Conservation (phyloP, 257 asterid genomes). For the Cruciata laevipes region DNA sequence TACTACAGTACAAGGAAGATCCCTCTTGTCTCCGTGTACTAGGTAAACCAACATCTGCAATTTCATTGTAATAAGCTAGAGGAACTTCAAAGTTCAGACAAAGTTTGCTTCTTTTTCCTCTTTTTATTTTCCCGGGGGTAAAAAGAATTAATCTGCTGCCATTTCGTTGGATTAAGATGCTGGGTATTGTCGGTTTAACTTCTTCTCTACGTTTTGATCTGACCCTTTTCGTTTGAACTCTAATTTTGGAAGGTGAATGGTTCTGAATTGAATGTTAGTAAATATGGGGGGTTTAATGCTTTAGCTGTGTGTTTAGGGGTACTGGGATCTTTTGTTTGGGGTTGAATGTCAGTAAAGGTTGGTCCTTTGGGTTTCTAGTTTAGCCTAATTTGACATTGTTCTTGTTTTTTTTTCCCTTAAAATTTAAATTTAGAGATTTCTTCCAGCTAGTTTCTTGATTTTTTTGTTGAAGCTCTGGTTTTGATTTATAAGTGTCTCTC, state of each 20-base stretch:
- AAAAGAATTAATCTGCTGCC: not conserved
- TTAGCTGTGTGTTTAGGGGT: not conserved
- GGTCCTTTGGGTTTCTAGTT: not conserved
- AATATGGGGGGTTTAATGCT: not conserved
- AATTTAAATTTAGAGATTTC: not conserved
- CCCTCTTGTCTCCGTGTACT: not conserved
- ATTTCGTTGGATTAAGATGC: not conserved
- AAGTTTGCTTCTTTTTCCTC: not conserved
- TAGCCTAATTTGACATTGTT: slow-evolving; percentile 3
- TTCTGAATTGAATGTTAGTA: slow-evolving; percentile 6
- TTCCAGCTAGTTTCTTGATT: not conserved
- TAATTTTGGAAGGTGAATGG: slow-evolving; percentile 8
- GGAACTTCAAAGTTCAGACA: not conserved
- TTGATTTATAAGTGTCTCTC: not conserved
- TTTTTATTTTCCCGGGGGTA: not conserved
- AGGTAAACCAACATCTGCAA: slow-evolving; percentile 11
- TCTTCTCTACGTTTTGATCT: slow-evolving; percentile 11
- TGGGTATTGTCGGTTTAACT: not conserved
- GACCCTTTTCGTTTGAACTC: slow-evolving; percentile 6
- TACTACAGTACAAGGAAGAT: slow-evolving; percentile 5
- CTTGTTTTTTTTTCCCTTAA: not conserved
- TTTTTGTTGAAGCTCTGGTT: slow-evolving; percentile 5
- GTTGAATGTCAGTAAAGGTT: slow-evolving; percentile 2
- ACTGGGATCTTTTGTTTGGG: slow-evolving; percentile 14
- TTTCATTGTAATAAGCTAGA: slow-evolving; percentile 1